Conservation (phyloP, 768 basidiomycete genomes). For the Tulasnella sp. region DNA sequence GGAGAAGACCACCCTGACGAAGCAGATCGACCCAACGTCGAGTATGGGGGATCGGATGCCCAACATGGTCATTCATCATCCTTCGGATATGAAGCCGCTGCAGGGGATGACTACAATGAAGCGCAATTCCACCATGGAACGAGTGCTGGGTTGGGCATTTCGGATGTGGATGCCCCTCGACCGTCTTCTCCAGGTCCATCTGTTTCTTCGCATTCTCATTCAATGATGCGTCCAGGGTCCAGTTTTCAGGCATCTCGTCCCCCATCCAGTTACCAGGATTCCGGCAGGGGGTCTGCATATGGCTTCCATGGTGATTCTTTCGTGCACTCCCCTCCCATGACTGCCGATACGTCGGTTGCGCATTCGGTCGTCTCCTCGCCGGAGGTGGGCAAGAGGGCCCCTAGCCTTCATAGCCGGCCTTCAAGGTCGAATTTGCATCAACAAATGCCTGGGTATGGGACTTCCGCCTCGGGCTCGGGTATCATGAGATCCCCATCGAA, state of each 20-base stretch:
- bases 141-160: background rate
- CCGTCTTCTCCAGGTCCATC: background rate
- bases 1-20: too few species aligned
- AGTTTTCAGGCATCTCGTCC: background rate
- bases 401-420: constrained; percentile 11
- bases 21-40: background rate
- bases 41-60: background rate
- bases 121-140: background rate
- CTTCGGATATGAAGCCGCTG: background rate
- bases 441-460: background rate
- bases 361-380: constrained; percentile 3
- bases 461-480: too few species aligned
- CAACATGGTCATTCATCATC: background rate
- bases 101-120: background rate
- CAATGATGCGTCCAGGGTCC: background rate
- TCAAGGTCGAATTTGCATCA: constrained; percentile 9
- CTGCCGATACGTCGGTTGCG: constrained; percentile 6
- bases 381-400: background rate
- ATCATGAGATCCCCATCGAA: too few species aligned
- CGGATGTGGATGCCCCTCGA: background rate
- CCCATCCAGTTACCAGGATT: constrained; percentile 12
- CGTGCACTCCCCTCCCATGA: background rate
- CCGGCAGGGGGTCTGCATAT: constrained; percentile 8
- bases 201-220: background rate
- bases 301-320: background rate